A percentile compares a stretch with the other conserved stretches of the same genome.
These are phyloP conservation scores for Globisporangium paddicum DNA, from an alignment of 352 stramenopile genomes.

Conservation along the genomic window DNA sequence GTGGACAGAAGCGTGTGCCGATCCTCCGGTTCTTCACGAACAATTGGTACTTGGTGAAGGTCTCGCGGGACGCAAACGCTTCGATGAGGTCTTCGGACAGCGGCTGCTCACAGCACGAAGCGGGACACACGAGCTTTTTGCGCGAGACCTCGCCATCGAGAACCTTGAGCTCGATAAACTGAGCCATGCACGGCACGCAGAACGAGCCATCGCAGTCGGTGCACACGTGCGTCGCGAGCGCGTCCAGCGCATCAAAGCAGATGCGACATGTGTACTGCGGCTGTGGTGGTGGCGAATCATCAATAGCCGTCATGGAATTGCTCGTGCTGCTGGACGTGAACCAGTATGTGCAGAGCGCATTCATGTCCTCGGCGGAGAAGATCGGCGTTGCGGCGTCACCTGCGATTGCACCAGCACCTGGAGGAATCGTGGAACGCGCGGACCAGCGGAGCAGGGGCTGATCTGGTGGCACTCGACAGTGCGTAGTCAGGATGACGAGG, in stretches of 20 bases:
- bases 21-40: constrained; percentile 61
- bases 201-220: constrained; percentile 37
- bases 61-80: constrained; percentile 36
- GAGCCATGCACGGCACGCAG: constrained; percentile 55
- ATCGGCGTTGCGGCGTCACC: too few relatives aligned
- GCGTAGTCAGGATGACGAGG: too few relatives aligned
- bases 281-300: neutral
- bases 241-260: constrained; percentile 61
- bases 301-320: too few relatives aligned
- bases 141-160: constrained; percentile 65
- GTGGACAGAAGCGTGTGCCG: constrained; percentile 68
- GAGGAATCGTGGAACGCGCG: too few relatives aligned
- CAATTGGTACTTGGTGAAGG: constrained; percentile 57
- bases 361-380: too few relatives aligned
- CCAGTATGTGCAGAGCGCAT: too few relatives aligned
- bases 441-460: too few relatives aligned
- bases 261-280: constrained; percentile 57
- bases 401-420: too few relatives aligned
- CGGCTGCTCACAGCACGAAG: constrained; percentile 44
- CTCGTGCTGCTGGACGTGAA: too few relatives aligned
- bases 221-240: constrained; percentile 41
- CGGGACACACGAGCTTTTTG: constrained; percentile 66
- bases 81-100: constrained; percentile 46
- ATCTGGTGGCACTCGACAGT: too few relatives aligned
- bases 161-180: constrained; percentile 78